Conservation (phyloP, 495 filamentous ascomycete species). For the Aspergillus funiculosus region DNA sequence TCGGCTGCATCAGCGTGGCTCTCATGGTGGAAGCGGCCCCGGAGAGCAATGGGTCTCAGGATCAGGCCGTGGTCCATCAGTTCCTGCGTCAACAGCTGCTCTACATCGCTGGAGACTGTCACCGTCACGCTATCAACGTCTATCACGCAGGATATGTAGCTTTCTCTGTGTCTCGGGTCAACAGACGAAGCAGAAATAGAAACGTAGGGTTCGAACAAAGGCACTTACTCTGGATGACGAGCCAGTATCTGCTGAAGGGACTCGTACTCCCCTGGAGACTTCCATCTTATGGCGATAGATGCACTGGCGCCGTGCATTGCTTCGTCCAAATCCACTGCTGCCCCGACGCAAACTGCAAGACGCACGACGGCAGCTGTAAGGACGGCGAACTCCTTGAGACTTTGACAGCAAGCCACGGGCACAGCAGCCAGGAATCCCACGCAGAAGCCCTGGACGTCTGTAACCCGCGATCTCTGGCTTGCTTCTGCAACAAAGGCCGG, state of each 20-base stretch:
- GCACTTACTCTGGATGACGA: background rate
- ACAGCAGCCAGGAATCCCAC: conserved; percentile 33
- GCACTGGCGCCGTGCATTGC: conserved; percentile 3
- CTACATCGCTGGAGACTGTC: conserved; percentile 25
- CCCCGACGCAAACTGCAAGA: conserved; percentile 34
- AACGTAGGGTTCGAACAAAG: conserved; percentile 14
- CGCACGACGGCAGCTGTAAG: conserved; percentile 26
- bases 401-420: conserved; percentile 22
- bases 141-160: conserved; percentile 41
- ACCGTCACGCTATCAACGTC: conserved; percentile 38
- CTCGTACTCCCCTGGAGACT: background rate
- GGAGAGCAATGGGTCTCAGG: conserved; percentile 27
- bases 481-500: no score
- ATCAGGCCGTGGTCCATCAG: conserved; percentile 25
- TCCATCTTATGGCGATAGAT: conserved; percentile 29
- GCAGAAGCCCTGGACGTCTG: conserved; percentile 31
- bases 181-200: background rate
- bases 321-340: conserved; percentile 35
- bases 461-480: no score
- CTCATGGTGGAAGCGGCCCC: conserved; percentile 37
- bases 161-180: conserved; percentile 22
- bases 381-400: conserved; percentile 20
- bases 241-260: background rate
- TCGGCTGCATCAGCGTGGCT: conserved; percentile 11
- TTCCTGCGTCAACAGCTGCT: conserved; percentile 18